Evolutionary conservation across 2,329 filamentous ascomycete species (phyloP).

Genomic region (Fusarium sulawesiense): DNA sequence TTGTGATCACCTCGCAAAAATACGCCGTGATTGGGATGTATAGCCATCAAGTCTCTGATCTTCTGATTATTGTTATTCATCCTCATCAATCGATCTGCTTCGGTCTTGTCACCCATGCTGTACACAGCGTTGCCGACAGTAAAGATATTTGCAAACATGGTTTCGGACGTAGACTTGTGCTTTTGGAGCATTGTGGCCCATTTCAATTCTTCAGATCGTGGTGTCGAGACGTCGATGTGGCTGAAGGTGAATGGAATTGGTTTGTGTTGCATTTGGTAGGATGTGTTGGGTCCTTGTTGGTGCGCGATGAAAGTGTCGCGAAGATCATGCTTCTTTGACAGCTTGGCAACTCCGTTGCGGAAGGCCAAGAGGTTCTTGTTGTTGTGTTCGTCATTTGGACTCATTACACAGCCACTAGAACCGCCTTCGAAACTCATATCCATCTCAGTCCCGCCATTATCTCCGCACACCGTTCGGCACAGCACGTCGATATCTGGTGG

Average conservation of each 20-base stretch:
- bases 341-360: accelerated
- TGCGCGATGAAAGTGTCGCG: background rate
- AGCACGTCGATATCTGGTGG: background rate
- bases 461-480: no score
- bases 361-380: no score
- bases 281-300: background rate
- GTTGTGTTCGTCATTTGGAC: no score
- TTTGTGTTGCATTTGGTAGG: background rate
- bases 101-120: background rate
- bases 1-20: accelerated
- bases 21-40: accelerated
- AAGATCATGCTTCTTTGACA: background rate
- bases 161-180: accelerated
- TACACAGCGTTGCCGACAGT: background rate
- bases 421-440: no score
- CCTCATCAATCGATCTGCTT: background rate
- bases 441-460: no score
- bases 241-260: background rate
- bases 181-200: background rate
- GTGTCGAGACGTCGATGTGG: background rate
- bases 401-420: no score
- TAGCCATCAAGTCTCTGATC: accelerated
- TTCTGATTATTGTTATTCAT: background rate
- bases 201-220: accelerated
- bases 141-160: background rate